phyloP scores from a whole-genome alignment of 2,329 filamentous ascomycete genomes.

The Metarhizium album region DNA sequence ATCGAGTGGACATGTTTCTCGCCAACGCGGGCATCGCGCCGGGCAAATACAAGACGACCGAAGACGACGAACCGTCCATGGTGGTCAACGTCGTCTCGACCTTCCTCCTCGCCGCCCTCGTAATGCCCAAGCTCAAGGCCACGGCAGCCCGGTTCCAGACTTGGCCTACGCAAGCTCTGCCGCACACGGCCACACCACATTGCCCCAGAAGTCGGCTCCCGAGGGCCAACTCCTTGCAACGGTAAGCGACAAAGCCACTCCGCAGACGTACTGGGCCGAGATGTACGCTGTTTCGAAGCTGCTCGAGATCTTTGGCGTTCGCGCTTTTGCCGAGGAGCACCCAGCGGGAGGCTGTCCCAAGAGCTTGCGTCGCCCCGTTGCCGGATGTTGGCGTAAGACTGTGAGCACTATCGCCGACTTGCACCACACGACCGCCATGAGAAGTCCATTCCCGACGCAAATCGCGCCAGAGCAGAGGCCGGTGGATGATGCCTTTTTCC shows the following conservation, averaged over 20 bases:
- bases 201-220: slow-evolving; percentile 14
- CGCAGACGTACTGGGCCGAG: slow-evolving; percentile 4
- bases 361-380: no score
- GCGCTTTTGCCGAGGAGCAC: slow-evolving; percentile 10
- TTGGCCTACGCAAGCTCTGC: slow-evolving; percentile 18
- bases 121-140: slow-evolving; percentile 40
- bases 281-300: slow-evolving; percentile 22
- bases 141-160: slow-evolving; percentile 17
- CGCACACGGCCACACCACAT: slow-evolving; percentile 13
- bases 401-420: slow-evolving; percentile 13
- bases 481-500: no score
- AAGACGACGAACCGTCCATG: slow-evolving; percentile 36
- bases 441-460: slow-evolving; percentile 9
- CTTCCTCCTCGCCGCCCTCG: slow-evolving; percentile 35
- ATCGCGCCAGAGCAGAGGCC: slow-evolving; percentile 1
- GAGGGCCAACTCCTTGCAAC: neutral
- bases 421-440: slow-evolving; percentile 8
- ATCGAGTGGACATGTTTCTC: slow-evolving; percentile 32
- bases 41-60: slow-evolving; percentile 21
- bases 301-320: slow-evolving; percentile 17
- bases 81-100: slow-evolving; percentile 44
- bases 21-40: slow-evolving; percentile 30
- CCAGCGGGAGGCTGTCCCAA: neutral
- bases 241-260: slow-evolving; percentile 15
- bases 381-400: slow-evolving; percentile 11